phyloP scores from a whole-genome alignment of 2,329 filamentous ascomycete genomes.

The Scorias spongiosa region DNA sequence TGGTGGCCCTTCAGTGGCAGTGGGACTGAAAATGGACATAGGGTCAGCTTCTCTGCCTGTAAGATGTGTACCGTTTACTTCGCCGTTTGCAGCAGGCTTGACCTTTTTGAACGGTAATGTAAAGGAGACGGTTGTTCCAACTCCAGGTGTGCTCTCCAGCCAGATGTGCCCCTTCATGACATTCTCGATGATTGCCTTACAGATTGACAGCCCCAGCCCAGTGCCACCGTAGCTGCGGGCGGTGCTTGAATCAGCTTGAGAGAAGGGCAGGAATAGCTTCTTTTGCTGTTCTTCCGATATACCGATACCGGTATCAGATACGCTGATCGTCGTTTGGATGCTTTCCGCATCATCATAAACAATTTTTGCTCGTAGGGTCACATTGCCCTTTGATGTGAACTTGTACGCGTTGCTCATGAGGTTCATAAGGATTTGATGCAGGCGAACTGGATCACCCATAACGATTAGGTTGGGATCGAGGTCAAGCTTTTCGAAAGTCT shows the following conservation, averaged over 20 bases:
- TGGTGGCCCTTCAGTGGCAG: slow-evolving; percentile 26
- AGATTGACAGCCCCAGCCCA: slow-evolving; percentile 80
- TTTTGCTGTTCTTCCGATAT: slow-evolving; percentile 69
- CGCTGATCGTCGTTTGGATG: slow-evolving; percentile 68
- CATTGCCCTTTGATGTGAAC: slow-evolving; percentile 74
- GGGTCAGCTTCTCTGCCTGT: slow-evolving; percentile 31
- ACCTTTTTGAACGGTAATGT: slow-evolving; percentile 77
- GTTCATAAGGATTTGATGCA: slow-evolving; percentile 50
- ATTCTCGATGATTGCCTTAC: slow-evolving; percentile 83
- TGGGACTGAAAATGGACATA: slow-evolving; percentile 40
- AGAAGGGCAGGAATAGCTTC: slow-evolving; percentile 84
- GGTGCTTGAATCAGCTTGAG: slow-evolving; percentile 80
- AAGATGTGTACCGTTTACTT: slow-evolving; percentile 8
- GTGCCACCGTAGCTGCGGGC: slow-evolving; percentile 85
- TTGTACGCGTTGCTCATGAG: slow-evolving; percentile 87
- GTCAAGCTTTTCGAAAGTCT: slow-evolving; percentile 41
- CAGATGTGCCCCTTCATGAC: slow-evolving; percentile 80
- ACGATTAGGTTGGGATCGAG: slow-evolving; percentile 40
- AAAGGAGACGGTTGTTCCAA: slow-evolving; percentile 62
- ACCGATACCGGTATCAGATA: slow-evolving; percentile 81
- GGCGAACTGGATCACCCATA: slow-evolving; percentile 35
- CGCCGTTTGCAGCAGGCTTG: slow-evolving; percentile 30
- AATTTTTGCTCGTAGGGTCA: slow-evolving; percentile 65
- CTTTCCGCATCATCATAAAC: slow-evolving; percentile 55
- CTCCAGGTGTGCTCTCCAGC: slow-evolving; percentile 59